A percentile compares a stretch with the other conserved stretches of the same genome.
Evolutionary conservation across 225 moss, liverwort and hornwort species (phyloP).

Genomic region (Marchantia polymorpha): DNA sequence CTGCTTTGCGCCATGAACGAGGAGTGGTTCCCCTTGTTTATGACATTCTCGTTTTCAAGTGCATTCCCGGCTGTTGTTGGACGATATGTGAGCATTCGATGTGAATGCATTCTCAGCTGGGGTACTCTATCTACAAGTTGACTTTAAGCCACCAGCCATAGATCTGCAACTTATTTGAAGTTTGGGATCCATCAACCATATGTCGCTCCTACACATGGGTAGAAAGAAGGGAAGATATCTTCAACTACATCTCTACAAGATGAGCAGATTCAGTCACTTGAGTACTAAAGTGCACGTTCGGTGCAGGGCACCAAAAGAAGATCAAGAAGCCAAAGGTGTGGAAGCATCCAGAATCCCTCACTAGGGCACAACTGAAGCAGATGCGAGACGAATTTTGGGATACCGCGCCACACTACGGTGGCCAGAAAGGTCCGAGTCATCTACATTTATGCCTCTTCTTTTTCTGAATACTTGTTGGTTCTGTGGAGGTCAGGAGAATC

Average conservation of each 20-base stretch:
- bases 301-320: conserved; percentile 90
- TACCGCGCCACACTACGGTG: conserved; percentile 95
- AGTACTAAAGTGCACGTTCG: background rate
- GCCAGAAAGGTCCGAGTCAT: conserved; percentile 65
- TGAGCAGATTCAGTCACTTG: background rate
- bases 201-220: background rate
- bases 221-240: conserved; percentile 6
- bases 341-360: conserved; percentile 78
- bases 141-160: background rate
- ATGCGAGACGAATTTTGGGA: conserved; percentile 99
- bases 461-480: too few species aligned
- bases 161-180: background rate
- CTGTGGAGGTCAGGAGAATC: too few species aligned
- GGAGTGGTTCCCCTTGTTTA: conserved; percentile 7
- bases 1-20: conserved; percentile 27
- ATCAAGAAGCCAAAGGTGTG: conserved; percentile 91
- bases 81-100: background rate
- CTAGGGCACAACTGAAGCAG: conserved; percentile 78
- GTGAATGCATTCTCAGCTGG: background rate
- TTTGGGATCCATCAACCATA: background rate
- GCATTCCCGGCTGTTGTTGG: background rate
- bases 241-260: background rate
- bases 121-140: background rate
- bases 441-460: background rate
- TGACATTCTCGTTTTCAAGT: background rate